These are phyloP conservation scores for Prunus mongolica DNA, from an alignment of 306 rosid genomes.

Conservation along the genomic window DNA sequence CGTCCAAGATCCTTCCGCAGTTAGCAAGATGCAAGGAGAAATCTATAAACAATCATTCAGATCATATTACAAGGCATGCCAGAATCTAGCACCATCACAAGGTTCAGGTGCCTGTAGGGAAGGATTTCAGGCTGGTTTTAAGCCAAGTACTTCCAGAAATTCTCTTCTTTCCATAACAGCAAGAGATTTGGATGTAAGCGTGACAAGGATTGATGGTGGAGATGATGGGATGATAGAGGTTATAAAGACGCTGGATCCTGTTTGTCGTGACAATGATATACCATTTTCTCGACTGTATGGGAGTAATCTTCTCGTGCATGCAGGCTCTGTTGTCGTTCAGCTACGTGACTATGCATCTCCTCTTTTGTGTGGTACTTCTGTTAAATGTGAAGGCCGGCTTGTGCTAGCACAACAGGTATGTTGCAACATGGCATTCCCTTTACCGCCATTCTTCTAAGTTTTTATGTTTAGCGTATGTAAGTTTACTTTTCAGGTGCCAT, in stretches of 20 bases:
- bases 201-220: constrained; percentile 88
- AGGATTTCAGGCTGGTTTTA: constrained; percentile 93
- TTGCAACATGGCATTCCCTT: constrained; percentile 13
- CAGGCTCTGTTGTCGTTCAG: constrained; percentile 69
- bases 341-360: constrained; percentile 83
- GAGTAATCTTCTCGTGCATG: constrained; percentile 60
- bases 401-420: constrained; percentile 95
- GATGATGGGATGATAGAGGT: constrained; percentile 87
- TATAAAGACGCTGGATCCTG: constrained; percentile 87
- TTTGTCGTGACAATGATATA: constrained; percentile 63
- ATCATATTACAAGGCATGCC: constrained; percentile 87
- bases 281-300: constrained; percentile 95
- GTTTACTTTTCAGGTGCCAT: not conserved
- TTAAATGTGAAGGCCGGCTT: constrained; percentile 81
- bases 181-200: constrained; percentile 64
- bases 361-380: constrained; percentile 73
- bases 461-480: not conserved
- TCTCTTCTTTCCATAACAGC: constrained; percentile 85
- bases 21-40: constrained; percentile 59
- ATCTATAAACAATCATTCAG: constrained; percentile 71
- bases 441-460: constrained; percentile 9
- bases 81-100: constrained; percentile 61
- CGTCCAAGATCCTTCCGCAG: constrained; percentile 53
- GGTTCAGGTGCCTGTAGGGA: constrained; percentile 85
- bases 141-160: constrained; percentile 69